These are phyloP conservation scores for Coemansia sp. DNA, from an alignment of 192 early-diverging fungal genomes.

Conservation along the genomic window DNA sequence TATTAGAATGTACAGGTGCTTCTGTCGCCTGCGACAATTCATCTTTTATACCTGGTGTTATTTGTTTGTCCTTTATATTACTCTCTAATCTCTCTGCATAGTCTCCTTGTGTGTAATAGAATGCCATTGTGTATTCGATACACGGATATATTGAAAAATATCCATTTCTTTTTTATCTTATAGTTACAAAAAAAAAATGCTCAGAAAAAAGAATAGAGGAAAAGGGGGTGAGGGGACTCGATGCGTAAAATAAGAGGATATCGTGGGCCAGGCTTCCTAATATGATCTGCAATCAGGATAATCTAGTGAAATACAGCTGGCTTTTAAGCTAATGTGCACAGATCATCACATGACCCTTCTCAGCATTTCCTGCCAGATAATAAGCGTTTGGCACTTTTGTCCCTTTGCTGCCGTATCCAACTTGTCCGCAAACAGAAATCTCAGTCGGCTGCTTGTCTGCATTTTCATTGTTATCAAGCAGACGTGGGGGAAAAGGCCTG, in stretches of 20 bases:
- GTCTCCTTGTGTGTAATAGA: constrained; percentile 47
- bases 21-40: constrained; percentile 6
- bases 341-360: too few relatives aligned
- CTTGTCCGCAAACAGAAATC: too few relatives aligned
- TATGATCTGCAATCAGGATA: not conserved
- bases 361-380: too few relatives aligned
- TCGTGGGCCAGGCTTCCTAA: not conserved
- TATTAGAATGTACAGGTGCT: constrained; percentile 1
- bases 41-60: not conserved
- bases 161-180: not conserved
- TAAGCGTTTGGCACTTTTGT: too few relatives aligned
- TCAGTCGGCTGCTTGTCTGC: too few relatives aligned
- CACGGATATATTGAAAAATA: not conserved
- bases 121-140: constrained; percentile 31
- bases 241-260: not conserved
- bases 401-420: too few relatives aligned
- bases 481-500: too few relatives aligned
- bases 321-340: too few relatives aligned
- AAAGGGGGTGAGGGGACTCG: not conserved
- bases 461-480: too few relatives aligned
- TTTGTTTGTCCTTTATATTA: not conserved
- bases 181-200: not conserved
- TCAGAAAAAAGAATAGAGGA: not conserved
- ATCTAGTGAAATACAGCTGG: too few relatives aligned
- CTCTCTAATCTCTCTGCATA: constrained; percentile 18